phyloP scores from a whole-genome alignment of 139 green algal species.

The Chlorella vulgaris region DNA sequence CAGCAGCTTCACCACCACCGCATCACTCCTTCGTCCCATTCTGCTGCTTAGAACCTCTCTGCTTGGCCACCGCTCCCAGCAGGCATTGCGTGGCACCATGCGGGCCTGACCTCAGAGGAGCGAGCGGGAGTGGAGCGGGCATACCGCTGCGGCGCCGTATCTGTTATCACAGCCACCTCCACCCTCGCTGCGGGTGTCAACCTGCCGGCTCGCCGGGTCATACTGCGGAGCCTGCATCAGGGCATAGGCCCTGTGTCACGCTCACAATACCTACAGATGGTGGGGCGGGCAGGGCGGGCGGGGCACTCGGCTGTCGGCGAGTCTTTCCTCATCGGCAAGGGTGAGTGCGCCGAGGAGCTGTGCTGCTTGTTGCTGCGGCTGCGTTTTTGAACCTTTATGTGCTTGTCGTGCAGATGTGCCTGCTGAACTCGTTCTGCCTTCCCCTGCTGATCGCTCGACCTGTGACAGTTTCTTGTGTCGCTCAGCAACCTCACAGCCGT shows the following conservation, averaged over 20 bases:
- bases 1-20: too few relatives aligned
- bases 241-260: conserved; percentile 44
- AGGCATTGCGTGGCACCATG: conserved; percentile 48
- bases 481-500: background rate
- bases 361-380: background rate
- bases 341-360: conserved; percentile 10
- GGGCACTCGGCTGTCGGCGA: conserved; percentile 58
- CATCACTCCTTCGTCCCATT: background rate
- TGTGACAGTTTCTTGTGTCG: background rate
- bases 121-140: conserved; percentile 29
- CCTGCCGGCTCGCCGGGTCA: conserved; percentile 56
- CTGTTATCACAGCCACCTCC: conserved; percentile 32
- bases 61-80: too few relatives aligned
- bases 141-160: background rate
- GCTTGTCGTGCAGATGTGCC: background rate
- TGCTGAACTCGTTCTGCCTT: background rate
- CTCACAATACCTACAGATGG: conserved; percentile 77
- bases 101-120: conserved; percentile 39
- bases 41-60: too few relatives aligned
- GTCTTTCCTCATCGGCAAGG: conserved; percentile 62
- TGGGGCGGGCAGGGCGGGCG: conserved; percentile 63
- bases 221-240: conserved; percentile 43
- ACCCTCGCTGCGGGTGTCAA: conserved; percentile 74
- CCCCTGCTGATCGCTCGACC: background rate
- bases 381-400: background rate